Evolutionary conservation across 257 asterid species (phyloP), one percentile per base, ranked within the genome.

Genomic region (Jasminum sambac): DNA sequence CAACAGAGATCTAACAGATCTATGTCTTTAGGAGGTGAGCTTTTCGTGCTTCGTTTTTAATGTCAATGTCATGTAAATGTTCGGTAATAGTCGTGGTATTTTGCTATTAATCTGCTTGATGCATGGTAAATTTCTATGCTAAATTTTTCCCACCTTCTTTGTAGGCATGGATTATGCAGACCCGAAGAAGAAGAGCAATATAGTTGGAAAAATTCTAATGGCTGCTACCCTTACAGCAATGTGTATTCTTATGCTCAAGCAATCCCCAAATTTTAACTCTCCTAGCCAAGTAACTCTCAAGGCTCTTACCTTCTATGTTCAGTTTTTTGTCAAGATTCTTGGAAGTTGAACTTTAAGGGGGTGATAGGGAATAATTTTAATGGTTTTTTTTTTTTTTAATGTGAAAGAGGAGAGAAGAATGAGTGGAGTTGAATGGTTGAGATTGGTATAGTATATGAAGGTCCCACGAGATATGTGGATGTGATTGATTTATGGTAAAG

Each of bases 81-180:
- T 21, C 30, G 19, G 34, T 55, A 52, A 25, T 7, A 17, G 3
- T 17, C 60, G 1, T 16, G 12, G 60, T 50, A 52, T 41, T 52
- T 14, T 52, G 5, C 41, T 64, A 36, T 38, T 63, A 25, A n/a
- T 19, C 25, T n/a, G 40, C n/a, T 55, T 39, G 66, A 76, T 16
- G 5, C 2, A 11, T 55, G 36, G 62, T 21, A 23, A 11, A 30
- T 21, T 55, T 52, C n/a, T n/a, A 11, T 55, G 36, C 34, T 21
- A 23, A 11, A 30, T 21, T 55, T 52, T n/a, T 50, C 17, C 48
- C 16, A 17, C 76, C 43, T 17, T 68, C 2, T 61, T 78, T 66
- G 66, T 83, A 94, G 97, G 96, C 87, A 79, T 87, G 90, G 98
- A 93, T 63, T 91, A 82, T 62, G 84, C 82, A 7, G 98, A 91